Base-by-base conservation (phyloP, 1,284 basidiomycete genomes). In the Hemileia vastatrix region DNA sequence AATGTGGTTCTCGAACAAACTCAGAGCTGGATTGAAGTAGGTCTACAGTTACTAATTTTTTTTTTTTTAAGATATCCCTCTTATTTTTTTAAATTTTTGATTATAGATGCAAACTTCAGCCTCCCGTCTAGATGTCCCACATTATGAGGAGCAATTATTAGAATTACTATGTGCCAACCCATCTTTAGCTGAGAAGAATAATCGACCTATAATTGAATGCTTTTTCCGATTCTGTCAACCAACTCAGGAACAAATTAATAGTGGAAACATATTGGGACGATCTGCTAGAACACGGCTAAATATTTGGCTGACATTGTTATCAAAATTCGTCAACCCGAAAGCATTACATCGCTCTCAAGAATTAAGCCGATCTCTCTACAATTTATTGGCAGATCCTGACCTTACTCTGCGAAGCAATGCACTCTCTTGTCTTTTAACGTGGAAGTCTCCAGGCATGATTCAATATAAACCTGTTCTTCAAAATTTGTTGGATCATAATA, bases 291-390 rank as follows among this genome's bases (percentile, higher is more conserved):
- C 79, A 81, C 58, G 76, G 79, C 81, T 91, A 27, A 80, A 77
- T 18, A 80, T 83, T 1, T 96, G 89, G 85, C 83, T 98, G 24
- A 83, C 83, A 33, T 81, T 98, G 1, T 88, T 97, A 73, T 82
- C 87, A 62, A 93, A 91, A 74, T 89, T 99, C 74, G 79, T 79
- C 69, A 96, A 96, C 72, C 92, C 92, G 8, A 93, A 91, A 76
- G 88, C 89, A 0, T 79, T 95, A 1, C 83, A 84, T 70, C 81
- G 83, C 2, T 83, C 88, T 0, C 81, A 85, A 8, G 81, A 81
- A 0, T 80, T 98, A 15, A 83, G 83, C 63, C 64, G 76, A 0
- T 77, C 90, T 21, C 91, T 94, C 76, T 81, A 83, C 13, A 78
- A 81, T 15, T 81, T 91, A n/a, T 82, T 96, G 32, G 86, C 91